Evolutionary conservation across 2,329 filamentous ascomycete genomes (phyloP).

Genomic region (Arthroderma uncinatum): DNA sequence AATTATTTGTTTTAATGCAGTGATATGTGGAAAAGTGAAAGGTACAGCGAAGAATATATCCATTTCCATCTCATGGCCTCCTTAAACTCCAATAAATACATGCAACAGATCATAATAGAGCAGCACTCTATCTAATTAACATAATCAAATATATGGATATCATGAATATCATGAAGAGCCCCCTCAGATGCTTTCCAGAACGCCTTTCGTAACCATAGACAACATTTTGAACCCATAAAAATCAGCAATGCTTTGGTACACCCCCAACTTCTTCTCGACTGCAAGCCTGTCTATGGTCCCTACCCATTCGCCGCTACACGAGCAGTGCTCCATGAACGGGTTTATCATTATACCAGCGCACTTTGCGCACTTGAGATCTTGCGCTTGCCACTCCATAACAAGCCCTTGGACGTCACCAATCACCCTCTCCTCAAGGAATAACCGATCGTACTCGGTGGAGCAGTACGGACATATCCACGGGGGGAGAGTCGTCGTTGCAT

Average conservation of each 20-base stretch:
- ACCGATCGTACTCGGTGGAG: slow-evolving; percentile 60
- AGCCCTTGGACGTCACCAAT: slow-evolving; percentile 64
- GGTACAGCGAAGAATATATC: not conserved
- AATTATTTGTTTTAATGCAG: not conserved
- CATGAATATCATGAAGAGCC: slow-evolving; percentile 1
- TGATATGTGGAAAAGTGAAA: not conserved
- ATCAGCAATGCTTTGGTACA: slow-evolving; percentile 62
- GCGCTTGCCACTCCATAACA: slow-evolving; percentile 70
- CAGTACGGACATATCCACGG: slow-evolving; percentile 72
- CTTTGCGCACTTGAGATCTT: slow-evolving; percentile 80
- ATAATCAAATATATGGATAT: not conserved
- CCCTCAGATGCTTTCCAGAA: slow-evolving; percentile 31
- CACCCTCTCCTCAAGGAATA: slow-evolving; percentile 72
- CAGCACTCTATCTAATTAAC: not conserved
- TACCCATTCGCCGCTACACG: slow-evolving; percentile 77
- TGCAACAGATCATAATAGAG: not conserved
- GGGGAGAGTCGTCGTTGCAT: slow-evolving; percentile 21
- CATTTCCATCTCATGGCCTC: not conserved
- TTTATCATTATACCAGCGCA: slow-evolving; percentile 59
- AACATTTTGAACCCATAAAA: slow-evolving; percentile 78
- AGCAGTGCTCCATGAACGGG: slow-evolving; percentile 94
- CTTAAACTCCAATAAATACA: not conserved
- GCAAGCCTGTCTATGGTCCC: slow-evolving; percentile 58
- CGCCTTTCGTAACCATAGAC: slow-evolving; percentile 57
- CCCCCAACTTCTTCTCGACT: slow-evolving; percentile 52